phyloP scores from a whole-genome alignment of 2,329 filamentous ascomycete species.

The Colletotrichum gigasporum region DNA sequence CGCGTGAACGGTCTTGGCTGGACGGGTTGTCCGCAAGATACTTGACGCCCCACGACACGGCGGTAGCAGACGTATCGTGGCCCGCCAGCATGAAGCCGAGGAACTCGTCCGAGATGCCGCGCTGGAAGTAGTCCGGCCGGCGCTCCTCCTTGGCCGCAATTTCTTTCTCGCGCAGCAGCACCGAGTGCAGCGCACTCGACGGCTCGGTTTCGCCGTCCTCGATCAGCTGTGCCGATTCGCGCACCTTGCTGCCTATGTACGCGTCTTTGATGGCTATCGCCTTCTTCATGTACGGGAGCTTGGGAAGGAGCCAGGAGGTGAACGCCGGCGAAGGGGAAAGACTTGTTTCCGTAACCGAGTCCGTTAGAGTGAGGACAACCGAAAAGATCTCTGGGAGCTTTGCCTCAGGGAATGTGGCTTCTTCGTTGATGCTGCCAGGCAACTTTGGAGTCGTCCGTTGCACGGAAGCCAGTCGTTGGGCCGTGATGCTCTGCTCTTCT shows the following conservation, averaged over 20 bases:
- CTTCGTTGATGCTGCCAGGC: background rate
- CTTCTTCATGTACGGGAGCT: slow-evolving; percentile 39
- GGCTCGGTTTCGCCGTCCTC: slow-evolving; percentile 31
- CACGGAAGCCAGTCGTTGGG: slow-evolving; percentile 34
- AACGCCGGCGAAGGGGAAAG: slow-evolving; percentile 39
- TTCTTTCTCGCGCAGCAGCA: slow-evolving; percentile 43
- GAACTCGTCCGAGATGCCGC: background rate
- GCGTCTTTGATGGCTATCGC: slow-evolving; percentile 41
- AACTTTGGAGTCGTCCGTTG: background rate
- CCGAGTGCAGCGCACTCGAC: slow-evolving; percentile 42
- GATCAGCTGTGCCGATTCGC: slow-evolving; percentile 35
- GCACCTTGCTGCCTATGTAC: slow-evolving; percentile 38
- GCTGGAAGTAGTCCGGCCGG: background rate
- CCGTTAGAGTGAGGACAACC: slow-evolving; percentile 39
- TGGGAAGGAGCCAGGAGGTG: slow-evolving; percentile 40
- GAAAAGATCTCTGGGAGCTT: slow-evolving; percentile 35
- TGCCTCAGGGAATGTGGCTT: background rate
- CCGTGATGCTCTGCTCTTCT: slow-evolving; percentile 37
- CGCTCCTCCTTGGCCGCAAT: slow-evolving; percentile 34
- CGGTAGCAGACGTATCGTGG: slow-evolving; percentile 8
- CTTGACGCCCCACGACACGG: slow-evolving; percentile 35
- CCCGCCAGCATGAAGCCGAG: slow-evolving; percentile 15
- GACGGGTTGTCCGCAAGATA: slow-evolving; percentile 26
- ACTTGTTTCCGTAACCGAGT: slow-evolving; percentile 40
- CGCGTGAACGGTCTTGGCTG: slow-evolving; percentile 36